A percentile compares a stretch with the other conserved stretches of the same genome.
Conservation (phyloP, 2,329 filamentous ascomycete species). For the Ascochyta viciae-villosae region DNA sequence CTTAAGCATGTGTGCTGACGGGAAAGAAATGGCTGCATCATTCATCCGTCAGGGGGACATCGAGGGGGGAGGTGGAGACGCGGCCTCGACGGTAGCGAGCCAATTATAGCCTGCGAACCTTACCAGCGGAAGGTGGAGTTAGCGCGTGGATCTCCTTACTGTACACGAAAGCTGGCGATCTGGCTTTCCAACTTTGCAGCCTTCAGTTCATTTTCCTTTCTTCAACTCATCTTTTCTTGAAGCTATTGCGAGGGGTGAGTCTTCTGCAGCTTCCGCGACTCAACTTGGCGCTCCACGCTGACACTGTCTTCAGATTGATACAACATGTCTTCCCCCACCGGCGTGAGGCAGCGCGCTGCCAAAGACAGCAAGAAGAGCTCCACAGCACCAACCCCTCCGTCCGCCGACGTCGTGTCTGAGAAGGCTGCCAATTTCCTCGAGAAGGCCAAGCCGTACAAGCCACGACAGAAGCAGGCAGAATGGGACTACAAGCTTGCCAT, state of each 20-base stretch:
- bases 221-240: conserved; percentile 19
- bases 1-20: no score
- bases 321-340: conserved; percentile 49
- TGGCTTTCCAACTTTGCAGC: conserved; percentile 25
- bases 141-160: conserved; percentile 20
- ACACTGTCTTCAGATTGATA: conserved; percentile 36
- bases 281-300: conserved; percentile 16
- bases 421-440: conserved; percentile 38
- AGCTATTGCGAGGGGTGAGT: conserved; percentile 32
- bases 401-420: conserved; percentile 29
- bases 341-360: conserved; percentile 47
- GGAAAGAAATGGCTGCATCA: neutral
- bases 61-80: conserved; percentile 8
- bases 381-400: conserved; percentile 46
- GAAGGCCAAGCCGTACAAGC: conserved; percentile 45
- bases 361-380: conserved; percentile 49
- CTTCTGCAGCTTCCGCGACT: conserved; percentile 6
- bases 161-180: conserved; percentile 30
- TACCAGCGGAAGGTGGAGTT: conserved; percentile 11
- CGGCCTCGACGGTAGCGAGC: neutral
- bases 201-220: conserved; percentile 25
- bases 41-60: neutral
- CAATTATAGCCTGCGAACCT: conserved; percentile 9
- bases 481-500: conserved; percentile 86
- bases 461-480: conserved; percentile 61